Evolutionary conservation across 140 eudicot genomes (phyloP).

Genomic region (Oenanthe javanica): DNA sequence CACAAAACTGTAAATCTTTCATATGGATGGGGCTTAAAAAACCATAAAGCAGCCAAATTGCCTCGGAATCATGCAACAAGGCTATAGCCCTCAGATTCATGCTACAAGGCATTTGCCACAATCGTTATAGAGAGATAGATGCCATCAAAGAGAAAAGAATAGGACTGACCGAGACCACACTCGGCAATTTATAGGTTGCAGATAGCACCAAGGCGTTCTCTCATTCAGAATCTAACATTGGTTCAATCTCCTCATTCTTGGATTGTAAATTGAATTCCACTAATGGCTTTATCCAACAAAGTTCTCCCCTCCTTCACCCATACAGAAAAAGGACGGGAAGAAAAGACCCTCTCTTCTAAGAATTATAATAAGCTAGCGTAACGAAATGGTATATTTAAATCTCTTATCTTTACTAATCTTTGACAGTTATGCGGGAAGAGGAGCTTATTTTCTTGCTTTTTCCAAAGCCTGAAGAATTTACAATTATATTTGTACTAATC

Average conservation of each 20-base stretch:
- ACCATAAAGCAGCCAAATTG: no score
- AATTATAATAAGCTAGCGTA: no score
- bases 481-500: background rate
- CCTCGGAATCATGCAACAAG: no score
- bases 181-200: background rate
- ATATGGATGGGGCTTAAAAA: background rate
- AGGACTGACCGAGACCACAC: background rate
- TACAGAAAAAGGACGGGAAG: no score
- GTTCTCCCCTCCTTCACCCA: no score
- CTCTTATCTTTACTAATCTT: background rate
- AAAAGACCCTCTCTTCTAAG: no score
- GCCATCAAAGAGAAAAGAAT: background rate
- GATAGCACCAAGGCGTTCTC: background rate
- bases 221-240: background rate
- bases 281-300: no score
- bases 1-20: background rate
- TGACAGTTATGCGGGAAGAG: background rate
- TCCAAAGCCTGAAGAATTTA: background rate
- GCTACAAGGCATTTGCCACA: background rate
- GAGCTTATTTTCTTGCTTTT: background rate
- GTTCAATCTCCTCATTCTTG: no score
- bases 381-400: no score
- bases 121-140: background rate
- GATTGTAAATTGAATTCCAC: no score
- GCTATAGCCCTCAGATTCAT: background rate